Percentiles rank a stretch among this genome's conserved stretches.
phyloP scores from a whole-genome alignment of 1,284 basidiomycete genomes.

The Veloboletus limbatus region DNA sequence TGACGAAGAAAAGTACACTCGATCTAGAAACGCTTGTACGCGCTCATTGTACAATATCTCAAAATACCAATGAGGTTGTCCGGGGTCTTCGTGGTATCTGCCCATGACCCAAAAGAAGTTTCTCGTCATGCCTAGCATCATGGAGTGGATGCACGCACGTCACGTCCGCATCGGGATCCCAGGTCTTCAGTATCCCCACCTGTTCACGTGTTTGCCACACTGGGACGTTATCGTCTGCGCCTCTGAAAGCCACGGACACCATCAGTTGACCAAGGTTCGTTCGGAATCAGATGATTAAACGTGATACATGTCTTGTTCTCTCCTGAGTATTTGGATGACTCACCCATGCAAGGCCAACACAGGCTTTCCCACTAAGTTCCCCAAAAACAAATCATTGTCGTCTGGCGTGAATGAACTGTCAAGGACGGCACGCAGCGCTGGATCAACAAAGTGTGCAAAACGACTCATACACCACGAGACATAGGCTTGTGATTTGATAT shows the following conservation, averaged over 20 bases:
- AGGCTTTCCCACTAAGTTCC: constrained; percentile 69
- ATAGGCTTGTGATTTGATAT: constrained; percentile 84
- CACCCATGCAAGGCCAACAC: constrained; percentile 79
- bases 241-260: constrained; percentile 38
- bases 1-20: constrained; percentile 24
- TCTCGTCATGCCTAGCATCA: background rate
- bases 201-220: constrained; percentile 74
- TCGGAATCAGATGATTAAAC: background rate
- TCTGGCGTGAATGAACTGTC: constrained; percentile 73
- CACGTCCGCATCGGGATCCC: constrained; percentile 49
- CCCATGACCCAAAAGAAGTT: background rate
- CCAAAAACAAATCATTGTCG: constrained; percentile 82
- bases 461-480: constrained; percentile 69
- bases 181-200: constrained; percentile 54
- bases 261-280: constrained; percentile 4
- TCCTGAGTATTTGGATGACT: constrained; percentile 21
- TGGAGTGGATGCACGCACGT: constrained; percentile 41
- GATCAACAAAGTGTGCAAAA: constrained; percentile 78
- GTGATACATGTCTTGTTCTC: background rate
- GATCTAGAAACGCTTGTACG: constrained; percentile 55
- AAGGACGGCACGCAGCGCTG: constrained; percentile 66
- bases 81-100: constrained; percentile 66
- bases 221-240: constrained; percentile 75
- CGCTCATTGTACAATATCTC: constrained; percentile 53
- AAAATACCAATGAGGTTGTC: constrained; percentile 68